Base-by-base conservation (phyloP, 495 filamentous ascomycete genomes). In the Penicillium cataractarum region DNA sequence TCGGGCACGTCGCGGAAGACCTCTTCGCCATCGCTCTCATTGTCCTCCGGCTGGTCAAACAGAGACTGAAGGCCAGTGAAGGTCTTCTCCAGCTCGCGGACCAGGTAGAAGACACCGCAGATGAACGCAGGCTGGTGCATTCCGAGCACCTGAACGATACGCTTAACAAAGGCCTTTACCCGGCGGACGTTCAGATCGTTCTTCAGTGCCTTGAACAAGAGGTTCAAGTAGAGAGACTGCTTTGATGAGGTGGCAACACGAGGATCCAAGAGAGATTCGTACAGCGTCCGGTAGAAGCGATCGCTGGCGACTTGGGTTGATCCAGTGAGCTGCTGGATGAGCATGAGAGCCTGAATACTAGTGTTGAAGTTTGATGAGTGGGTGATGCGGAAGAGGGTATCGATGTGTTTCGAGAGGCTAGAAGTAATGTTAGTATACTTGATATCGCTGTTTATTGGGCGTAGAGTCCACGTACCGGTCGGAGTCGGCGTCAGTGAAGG, bases 361-460 rank as follows among this genome's bases (percentile, higher is more conserved):
- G 96, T 99, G 78, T 97, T 98, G 82, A 99, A 98, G 72, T 98
- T 99, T 13, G 95, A 92, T 0, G 95, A 97, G 74, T 99, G 94
- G 0, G 95, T 96, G 64, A 99, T 93, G 65, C 86, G 85, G 82
- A 97, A 99, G 32, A 99, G 80, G 4, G 93, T 96, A 71, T 97
- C 91, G 60, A 98, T 84, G 63, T 98, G 93, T 60, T 89, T 89
- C 63, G 94, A 90, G 58, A 97, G 84, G 32, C 84, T 86, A 55
- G n/a, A 70, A 22, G 49, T 58, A 55, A 65, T 7, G 32, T 74
- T 50, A 72, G 76, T 62, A 67, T 46, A 32, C 62, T 67, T 42
- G 12, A 27, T 17, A n/a, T 26, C 7, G 12, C 35, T 26, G 13
- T 48, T 27, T 15, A 33, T 21, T n/a, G 48, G 48, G 10, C 54